Evolutionary conservation across 225 moss, liverwort and hornwort genomes (phyloP).

Genomic region (Polytrichum commune): DNA sequence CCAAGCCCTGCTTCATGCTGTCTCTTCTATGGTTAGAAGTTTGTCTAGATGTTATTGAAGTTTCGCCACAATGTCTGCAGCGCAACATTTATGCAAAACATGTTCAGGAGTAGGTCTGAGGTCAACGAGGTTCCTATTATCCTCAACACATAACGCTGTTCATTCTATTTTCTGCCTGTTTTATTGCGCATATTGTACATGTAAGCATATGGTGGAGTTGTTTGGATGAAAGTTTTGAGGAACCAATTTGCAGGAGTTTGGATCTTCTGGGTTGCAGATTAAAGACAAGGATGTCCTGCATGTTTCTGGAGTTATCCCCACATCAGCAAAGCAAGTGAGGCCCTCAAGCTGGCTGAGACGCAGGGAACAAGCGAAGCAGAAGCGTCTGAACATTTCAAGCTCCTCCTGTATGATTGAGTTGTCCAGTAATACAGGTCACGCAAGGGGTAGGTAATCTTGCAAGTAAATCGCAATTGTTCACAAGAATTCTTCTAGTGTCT

Average conservation of each 20-base stretch:
- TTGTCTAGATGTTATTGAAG: too few relatives aligned
- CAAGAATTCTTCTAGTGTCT: too few relatives aligned
- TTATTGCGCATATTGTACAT: background rate
- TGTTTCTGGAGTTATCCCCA: conserved; percentile 14
- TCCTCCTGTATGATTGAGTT: conserved; percentile 8
- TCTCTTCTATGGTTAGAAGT: too few relatives aligned
- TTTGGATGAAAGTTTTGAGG: conserved; percentile 4
- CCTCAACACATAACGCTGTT: too few relatives aligned
- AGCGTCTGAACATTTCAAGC: conserved; percentile 4
- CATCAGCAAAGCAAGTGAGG: conserved; percentile 41
- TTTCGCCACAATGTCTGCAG: too few relatives aligned
- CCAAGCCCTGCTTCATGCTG: too few relatives aligned
- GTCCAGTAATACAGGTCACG: background rate
- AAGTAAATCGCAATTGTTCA: too few relatives aligned
- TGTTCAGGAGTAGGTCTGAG: too few relatives aligned
- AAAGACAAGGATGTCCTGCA: background rate
- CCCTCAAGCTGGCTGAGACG: conserved; percentile 62
- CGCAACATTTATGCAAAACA: too few relatives aligned
- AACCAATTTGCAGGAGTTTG: conserved; percentile 37
- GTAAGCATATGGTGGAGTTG: background rate
- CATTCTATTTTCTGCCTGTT: background rate
- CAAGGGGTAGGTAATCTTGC: background rate
- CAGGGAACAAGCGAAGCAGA: conserved; percentile 32
- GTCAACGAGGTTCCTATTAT: too few relatives aligned
- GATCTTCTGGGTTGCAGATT: conserved; percentile 7